These are phyloP conservation scores for Linum trigynum DNA, from an alignment of 345 rosid genomes.

Conservation along the genomic window DNA sequence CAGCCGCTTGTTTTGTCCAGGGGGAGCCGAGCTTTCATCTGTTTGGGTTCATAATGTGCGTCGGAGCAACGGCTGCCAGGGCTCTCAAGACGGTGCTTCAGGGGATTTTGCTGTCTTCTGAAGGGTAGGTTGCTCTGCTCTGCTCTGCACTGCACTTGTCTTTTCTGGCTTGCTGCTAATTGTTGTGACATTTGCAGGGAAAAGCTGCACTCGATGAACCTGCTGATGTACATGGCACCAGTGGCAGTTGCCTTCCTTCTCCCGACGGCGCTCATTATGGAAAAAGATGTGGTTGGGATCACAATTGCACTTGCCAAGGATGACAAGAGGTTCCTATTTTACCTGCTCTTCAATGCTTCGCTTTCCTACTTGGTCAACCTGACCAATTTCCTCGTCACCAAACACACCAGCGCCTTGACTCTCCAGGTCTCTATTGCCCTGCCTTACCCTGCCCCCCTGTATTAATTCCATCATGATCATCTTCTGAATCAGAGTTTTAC, in stretches of 20 bases:
- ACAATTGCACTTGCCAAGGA: slow-evolving; percentile 35
- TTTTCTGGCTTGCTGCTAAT: not conserved
- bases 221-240: slow-evolving; percentile 46
- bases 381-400: slow-evolving; percentile 38
- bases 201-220: slow-evolving; percentile 43
- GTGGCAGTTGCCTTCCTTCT: slow-evolving; percentile 33
- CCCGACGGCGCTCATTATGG: slow-evolving; percentile 28
- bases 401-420: slow-evolving; percentile 44
- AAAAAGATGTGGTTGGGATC: slow-evolving; percentile 31
- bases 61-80: slow-evolving; percentile 42
- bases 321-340: slow-evolving; percentile 28
- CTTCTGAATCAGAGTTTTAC: not conserved
- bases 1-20: slow-evolving; percentile 15
- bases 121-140: slow-evolving; percentile 24
- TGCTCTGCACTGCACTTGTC: not conserved
- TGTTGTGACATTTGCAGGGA: slow-evolving; percentile 21
- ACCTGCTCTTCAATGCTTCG: slow-evolving; percentile 33
- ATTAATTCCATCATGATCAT: not conserved
- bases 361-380: slow-evolving; percentile 39
- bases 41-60: slow-evolving; percentile 35
- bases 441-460: too few species aligned
- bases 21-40: slow-evolving; percentile 45
- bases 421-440: slow-evolving; percentile 29
- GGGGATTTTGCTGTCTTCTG: slow-evolving; percentile 40
- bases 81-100: slow-evolving; percentile 42